Conservation (phyloP, 345 rosid species). For the Salix dunnii region DNA sequence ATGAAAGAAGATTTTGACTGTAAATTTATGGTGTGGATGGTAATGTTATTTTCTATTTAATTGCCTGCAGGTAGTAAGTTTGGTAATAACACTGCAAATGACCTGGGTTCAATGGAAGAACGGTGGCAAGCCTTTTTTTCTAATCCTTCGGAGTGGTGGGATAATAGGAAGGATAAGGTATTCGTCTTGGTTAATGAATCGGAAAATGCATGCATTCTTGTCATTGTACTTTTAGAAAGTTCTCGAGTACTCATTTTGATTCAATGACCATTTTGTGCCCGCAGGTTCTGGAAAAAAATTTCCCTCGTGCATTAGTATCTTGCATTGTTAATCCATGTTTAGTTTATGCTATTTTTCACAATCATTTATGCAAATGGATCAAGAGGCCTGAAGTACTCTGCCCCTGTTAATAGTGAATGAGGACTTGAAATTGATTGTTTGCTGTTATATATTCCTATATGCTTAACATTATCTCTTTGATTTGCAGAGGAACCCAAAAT, state of each 20-base stretch:
- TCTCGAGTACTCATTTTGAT: not conserved
- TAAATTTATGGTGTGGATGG: not conserved
- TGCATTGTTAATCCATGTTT: not conserved
- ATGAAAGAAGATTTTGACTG: not conserved
- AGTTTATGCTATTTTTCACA: not conserved
- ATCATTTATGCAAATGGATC: not conserved
- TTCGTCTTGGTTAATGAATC: not conserved
- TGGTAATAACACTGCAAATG: constrained; percentile 29
- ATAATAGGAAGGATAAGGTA: constrained; percentile 67
- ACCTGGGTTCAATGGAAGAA: constrained; percentile 32
- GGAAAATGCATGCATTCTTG: not conserved
- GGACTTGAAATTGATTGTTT: not conserved
- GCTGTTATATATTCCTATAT: not conserved
- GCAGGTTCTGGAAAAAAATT: not conserved
- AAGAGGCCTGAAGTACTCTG: not conserved
- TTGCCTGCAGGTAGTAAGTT: constrained; percentile 33
- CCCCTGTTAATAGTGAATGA: not conserved
- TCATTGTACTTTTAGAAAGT: not conserved
- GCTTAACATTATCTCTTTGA: not conserved
- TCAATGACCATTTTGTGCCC: not conserved
- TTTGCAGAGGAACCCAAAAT: constrained; percentile 54
- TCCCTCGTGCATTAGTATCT: not conserved
- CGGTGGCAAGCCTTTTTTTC: constrained; percentile 65
- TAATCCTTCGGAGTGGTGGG: constrained; percentile 66
- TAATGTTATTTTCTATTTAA: not conserved